Evolutionary conservation across 2,329 filamentous ascomycete species (phyloP).

Genomic region (Hypoxylon sp.): DNA sequence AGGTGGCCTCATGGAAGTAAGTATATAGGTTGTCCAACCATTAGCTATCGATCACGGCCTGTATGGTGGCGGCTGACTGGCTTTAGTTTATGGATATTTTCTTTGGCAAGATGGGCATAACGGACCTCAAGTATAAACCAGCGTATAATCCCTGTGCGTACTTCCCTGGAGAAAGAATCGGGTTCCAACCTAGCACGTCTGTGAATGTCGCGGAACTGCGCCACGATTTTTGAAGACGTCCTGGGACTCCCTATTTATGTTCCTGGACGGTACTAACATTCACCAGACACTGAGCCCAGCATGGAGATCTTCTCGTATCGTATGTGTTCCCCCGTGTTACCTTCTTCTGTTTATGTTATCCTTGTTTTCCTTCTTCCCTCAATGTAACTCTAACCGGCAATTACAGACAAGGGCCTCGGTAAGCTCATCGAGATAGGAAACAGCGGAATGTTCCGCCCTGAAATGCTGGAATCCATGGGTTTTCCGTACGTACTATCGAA

Average conservation of each 20-base stretch:
- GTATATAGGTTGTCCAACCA: neutral
- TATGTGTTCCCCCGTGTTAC: constrained; percentile 12
- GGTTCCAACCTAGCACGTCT: neutral
- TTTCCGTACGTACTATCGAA: constrained; percentile 65
- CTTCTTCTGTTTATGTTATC: neutral
- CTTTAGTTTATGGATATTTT: constrained; percentile 84
- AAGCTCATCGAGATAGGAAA: constrained; percentile 99
- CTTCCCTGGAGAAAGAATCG: neutral
- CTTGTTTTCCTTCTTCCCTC: neutral
- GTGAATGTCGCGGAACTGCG: neutral
- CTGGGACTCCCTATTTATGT: neutral
- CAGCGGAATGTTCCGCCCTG: constrained; percentile 97
- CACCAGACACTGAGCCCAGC: constrained; percentile 85
- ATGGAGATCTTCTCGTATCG: constrained; percentile 98
- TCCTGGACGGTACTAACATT: constrained; percentile 75
- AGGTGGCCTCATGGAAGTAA: constrained; percentile 82
- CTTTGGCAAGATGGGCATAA: constrained; percentile 95
- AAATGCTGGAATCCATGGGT: constrained; percentile 97
- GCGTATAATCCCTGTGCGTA: constrained; percentile 83
- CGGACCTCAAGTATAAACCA: constrained; percentile 90
- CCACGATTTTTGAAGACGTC: neutral
- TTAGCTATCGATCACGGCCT: neutral
- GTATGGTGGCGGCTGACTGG: constrained; percentile 46
- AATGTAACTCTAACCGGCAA: constrained; percentile 10
- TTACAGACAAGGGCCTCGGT: constrained; percentile 69